Evolutionary conservation across 1,284 basidiomycete species (phyloP).

Genomic region (Clitocybe nebularis): DNA sequence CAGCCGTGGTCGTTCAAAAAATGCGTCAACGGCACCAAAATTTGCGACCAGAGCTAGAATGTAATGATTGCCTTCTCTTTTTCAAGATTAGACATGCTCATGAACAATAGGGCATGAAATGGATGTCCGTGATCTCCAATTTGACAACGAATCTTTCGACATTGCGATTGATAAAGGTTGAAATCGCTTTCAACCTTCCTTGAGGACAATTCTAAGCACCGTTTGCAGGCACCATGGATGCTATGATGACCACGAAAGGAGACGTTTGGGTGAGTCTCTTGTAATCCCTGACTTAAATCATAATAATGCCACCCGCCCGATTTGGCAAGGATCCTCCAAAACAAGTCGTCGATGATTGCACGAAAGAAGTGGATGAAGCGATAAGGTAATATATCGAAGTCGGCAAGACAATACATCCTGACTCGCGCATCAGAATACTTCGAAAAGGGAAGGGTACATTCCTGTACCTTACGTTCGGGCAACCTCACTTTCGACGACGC

Average conservation of each 20-base stretch:
- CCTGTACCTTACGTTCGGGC: conserved; percentile 87
- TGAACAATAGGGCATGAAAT: conserved; percentile 71
- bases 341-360: conserved; percentile 74
- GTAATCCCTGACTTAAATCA: not conserved
- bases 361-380: conserved; percentile 78
- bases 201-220: not conserved
- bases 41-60: conserved; percentile 71
- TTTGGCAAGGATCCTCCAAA: conserved; percentile 72
- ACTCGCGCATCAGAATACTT: conserved; percentile 50
- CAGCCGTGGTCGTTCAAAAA: conserved; percentile 73
- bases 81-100: not conserved
- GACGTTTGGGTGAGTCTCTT: conserved; percentile 78
- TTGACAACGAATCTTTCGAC: conserved; percentile 71
- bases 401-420: not conserved
- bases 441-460: conserved; percentile 58
- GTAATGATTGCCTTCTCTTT: conserved; percentile 37
- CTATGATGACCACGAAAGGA: conserved; percentile 86
- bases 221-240: conserved; percentile 77
- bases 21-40: conserved; percentile 64
- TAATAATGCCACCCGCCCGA: not conserved
- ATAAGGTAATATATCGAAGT: conserved; percentile 48
- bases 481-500: conserved; percentile 83
- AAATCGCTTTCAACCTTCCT: not conserved
- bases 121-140: conserved; percentile 77
- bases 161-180: conserved; percentile 86